A percentile compares a stretch with the other conserved stretches of the same genome.
phyloP scores from a whole-genome alignment of 768 basidiomycete species.

The Leccinum uliginosum region DNA sequence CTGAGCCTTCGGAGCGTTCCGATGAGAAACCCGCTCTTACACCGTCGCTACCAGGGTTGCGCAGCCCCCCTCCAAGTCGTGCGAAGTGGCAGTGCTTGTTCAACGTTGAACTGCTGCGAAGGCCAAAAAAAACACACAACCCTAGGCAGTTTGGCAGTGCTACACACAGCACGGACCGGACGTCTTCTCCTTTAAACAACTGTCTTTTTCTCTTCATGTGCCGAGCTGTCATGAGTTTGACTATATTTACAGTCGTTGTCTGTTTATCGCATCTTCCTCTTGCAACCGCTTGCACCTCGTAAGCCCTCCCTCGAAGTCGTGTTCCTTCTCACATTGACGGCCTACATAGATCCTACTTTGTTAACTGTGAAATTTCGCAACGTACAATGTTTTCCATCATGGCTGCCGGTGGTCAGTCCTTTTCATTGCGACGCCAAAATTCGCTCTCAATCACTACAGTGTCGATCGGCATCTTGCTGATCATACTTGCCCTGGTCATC shows the following conservation, averaged over 20 bases:
- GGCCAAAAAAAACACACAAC: neutral
- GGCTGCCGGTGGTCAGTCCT: conserved; percentile 10
- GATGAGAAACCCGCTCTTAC: neutral
- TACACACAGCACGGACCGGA: neutral
- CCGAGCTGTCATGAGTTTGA: neutral
- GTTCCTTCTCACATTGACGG: neutral
- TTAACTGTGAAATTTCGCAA: neutral
- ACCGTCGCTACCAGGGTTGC: neutral
- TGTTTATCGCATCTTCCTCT: conserved; percentile 7
- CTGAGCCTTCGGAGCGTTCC: neutral
- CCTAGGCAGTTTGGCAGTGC: neutral
- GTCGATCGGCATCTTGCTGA: neutral
- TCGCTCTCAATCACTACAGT: conserved; percentile 8
- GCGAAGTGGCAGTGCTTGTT: neutral
- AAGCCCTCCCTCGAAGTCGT: neutral
- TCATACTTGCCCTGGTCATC: neutral
- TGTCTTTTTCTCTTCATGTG: conserved; percentile 2
- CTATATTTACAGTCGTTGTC: neutral
- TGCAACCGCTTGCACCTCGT: conserved; percentile 15
- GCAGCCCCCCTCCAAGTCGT: no score
- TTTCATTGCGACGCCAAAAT: neutral
- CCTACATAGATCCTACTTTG: neutral
- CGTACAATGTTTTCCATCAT: neutral
- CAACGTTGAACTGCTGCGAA: no score
- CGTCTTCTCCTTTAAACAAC: neutral